A percentile compares a stretch with the other conserved stretches of the same genome.
phyloP scores from a whole-genome alignment of 331 rosid species.

The Malus hybrid region DNA sequence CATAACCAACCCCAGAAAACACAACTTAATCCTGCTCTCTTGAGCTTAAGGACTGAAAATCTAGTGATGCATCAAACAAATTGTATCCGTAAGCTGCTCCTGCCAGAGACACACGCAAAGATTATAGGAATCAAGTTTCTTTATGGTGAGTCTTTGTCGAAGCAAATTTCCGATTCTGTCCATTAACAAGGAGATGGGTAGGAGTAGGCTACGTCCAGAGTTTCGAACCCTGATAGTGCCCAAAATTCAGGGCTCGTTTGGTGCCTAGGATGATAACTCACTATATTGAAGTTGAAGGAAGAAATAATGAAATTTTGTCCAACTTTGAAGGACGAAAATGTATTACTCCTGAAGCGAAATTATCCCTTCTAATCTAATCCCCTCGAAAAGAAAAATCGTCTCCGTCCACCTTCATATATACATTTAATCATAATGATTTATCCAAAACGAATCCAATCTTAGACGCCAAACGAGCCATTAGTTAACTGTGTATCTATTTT shows the following conservation, averaged over 20 bases:
- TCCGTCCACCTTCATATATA: not conserved
- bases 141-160: not conserved
- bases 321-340: not conserved
- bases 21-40: not conserved
- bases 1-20: not conserved
- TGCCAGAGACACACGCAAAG: not conserved
- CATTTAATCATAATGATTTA: not conserved
- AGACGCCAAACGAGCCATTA: not conserved
- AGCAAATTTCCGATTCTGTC: not conserved
- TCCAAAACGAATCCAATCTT: not conserved
- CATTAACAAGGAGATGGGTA: not conserved
- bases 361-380: not conserved
- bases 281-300: not conserved
- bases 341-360: not conserved
- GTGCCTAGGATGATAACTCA: not conserved
- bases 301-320: not conserved
- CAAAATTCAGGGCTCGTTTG: not conserved
- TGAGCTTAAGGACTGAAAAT: not conserved
- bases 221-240: not conserved
- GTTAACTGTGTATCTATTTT: not conserved
- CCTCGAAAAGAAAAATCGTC: not conserved
- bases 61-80: not conserved
- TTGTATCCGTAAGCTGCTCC: not conserved
- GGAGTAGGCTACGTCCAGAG: not conserved
- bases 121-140: not conserved